Conservation (phyloP, 176 grass and related monocot genomes). For the Musa schizocarpa region DNA sequence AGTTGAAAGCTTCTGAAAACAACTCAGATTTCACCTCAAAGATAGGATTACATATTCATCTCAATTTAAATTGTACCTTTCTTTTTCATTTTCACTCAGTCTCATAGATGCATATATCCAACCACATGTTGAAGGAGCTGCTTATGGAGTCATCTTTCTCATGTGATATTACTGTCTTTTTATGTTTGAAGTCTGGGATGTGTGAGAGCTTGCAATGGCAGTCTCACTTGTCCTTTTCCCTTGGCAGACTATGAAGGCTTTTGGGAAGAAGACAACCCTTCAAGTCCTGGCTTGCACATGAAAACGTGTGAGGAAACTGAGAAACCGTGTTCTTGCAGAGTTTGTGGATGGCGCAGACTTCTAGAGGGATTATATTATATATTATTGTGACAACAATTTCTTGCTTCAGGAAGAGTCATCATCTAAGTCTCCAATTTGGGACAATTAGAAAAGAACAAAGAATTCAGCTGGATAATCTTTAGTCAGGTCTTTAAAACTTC, state of each 20-base stretch:
- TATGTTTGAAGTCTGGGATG: background rate
- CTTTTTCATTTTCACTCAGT: background rate
- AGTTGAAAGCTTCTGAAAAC: no score
- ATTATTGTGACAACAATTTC: no score
- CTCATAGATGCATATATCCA: no score
- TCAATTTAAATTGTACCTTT: background rate
- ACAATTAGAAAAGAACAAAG: background rate
- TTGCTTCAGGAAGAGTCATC: background rate
- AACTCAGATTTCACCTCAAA: no score
- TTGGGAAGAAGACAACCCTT: background rate
- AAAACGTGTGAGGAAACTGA: slow-evolving; percentile 3
- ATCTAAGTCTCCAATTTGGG: background rate
- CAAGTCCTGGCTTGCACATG: background rate
- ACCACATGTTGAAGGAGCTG: no score
- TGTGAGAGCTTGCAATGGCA: background rate
- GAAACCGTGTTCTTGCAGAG: background rate
- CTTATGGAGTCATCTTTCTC: no score
- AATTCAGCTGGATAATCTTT: background rate
- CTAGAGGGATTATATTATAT: background rate
- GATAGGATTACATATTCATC: no score
- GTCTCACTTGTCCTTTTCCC: background rate
- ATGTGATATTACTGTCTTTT: no score
- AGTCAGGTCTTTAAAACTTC: no score
- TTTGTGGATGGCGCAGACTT: background rate
- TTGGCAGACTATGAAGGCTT: background rate